Conservation (phyloP, 108 stramenopile genomes). For the Cylindrotheca closterium region DNA sequence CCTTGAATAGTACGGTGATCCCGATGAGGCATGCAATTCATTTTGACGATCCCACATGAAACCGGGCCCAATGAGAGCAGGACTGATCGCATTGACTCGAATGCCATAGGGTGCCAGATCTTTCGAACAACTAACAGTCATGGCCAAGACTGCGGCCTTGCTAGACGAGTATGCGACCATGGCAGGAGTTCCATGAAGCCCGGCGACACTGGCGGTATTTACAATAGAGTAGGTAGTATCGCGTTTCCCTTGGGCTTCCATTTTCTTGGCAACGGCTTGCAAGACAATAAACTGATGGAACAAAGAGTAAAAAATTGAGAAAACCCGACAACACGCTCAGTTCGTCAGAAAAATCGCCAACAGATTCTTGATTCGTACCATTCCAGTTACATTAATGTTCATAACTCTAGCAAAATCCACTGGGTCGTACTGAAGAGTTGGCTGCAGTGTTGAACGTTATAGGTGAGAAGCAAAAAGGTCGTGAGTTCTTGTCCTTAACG, state of each 20-base stretch:
- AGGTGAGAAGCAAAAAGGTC: background rate
- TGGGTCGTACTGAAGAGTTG: conserved; percentile 78
- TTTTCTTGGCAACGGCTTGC: conserved; percentile 78
- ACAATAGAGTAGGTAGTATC: too few species aligned
- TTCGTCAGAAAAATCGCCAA: too few species aligned
- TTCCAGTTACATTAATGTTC: conserved; percentile 91
- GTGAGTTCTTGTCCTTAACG: too few species aligned
- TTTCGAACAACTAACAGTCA: conserved; percentile 90
- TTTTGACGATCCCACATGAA: conserved; percentile 93
- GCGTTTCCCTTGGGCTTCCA: conserved; percentile 55
- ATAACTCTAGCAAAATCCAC: conserved; percentile 83
- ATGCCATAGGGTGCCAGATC: conserved; percentile 84
- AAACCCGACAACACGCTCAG: too few species aligned
- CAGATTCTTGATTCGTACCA: conserved; percentile 22
- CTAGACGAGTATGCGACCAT: conserved; percentile 92
- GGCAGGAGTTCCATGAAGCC: conserved; percentile 93
- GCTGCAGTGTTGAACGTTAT: too few species aligned
- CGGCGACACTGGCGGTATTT: conserved; percentile 94
- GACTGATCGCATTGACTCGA: conserved; percentile 88
- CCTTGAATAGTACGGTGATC: conserved; percentile 80
- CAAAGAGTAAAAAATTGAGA: too few species aligned
- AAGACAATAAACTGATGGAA: conserved; percentile 84
- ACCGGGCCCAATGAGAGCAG: conserved; percentile 92
- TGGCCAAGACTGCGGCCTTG: conserved; percentile 90
- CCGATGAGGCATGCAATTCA: conserved; percentile 79